These are phyloP conservation scores for Neurospora sp. DNA, from an alignment of 495 filamentous ascomycete species.

Conservation along the genomic window DNA sequence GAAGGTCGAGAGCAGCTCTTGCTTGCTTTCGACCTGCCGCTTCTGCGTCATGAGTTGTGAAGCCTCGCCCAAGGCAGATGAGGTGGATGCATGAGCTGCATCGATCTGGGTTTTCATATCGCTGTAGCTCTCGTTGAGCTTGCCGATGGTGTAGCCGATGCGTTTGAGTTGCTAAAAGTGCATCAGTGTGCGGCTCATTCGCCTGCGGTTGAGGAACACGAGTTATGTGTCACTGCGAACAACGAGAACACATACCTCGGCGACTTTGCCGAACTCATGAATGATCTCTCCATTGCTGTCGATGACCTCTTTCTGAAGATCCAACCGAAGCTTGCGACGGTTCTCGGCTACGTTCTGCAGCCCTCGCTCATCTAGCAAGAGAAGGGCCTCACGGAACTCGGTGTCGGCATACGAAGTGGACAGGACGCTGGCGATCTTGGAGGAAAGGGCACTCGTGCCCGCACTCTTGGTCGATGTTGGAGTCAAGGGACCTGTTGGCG, in stretches of 20 bases:
- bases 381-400: conserved; percentile 80
- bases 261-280: conserved; percentile 79
- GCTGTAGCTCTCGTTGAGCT: conserved; percentile 68
- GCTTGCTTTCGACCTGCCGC: conserved; percentile 72
- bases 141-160: conserved; percentile 69
- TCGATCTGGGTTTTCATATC: conserved; percentile 71
- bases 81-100: conserved; percentile 63
- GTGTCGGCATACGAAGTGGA: conserved; percentile 88
- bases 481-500: conserved; percentile 5
- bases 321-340: conserved; percentile 66
- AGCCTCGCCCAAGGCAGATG: conserved; percentile 69
- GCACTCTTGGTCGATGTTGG: conserved; percentile 4
- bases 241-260: conserved; percentile 52
- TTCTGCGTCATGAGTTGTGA: conserved; percentile 64
- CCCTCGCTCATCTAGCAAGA: conserved; percentile 60
- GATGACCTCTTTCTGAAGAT: conserved; percentile 88
- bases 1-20: conserved; percentile 73
- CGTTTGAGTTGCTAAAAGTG: conserved; percentile 60
- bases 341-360: conserved; percentile 70
- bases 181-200: neutral
- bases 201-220: neutral
- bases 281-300: conserved; percentile 90
- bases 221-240: neutral
- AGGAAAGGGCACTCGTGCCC: conserved; percentile 19
- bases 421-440: conserved; percentile 71